Evolutionary conservation across 179 eudicot genomes (phyloP), one percentile per base, ranked within the genome.

Genomic region (Actinidia chinensis): DNA sequence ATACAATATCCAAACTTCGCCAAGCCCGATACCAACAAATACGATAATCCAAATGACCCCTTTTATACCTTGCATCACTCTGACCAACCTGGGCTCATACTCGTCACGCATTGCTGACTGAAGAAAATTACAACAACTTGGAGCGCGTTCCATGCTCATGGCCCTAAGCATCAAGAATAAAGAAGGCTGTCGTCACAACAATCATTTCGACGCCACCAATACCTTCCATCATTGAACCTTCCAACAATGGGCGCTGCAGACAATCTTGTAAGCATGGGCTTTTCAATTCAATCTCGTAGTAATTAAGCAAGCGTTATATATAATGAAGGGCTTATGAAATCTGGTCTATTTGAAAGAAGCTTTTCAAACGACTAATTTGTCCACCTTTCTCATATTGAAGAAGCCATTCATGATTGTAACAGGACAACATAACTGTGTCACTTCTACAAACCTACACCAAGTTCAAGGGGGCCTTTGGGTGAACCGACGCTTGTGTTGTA

Each of bases 101-200:
- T 74, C 5, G 52, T 74, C 18, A 10, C 77, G 3, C 52, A 74
- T 28, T 10, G 4, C 12, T 74, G 67, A 74, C 17, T 2, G 54
- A 60, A 8, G 68, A 36, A n/a, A 74, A 74, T 46, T 74, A 74
- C n/a, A 5, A 10, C 52, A n/a, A 36, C 36, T 5, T 43, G 77
- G 68, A 74, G 77, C 10, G n/a, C 52, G 22, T 40, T 48, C 68
- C 52, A 74, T 74, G 77, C 67, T 74, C 33, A 58, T 56, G 66
- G 68, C 77, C 10, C 77, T 74, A 51, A 74, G 12, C 18, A 60
- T 22, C 46, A 74, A 74, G 20, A 74, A 74, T 14, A 59, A 74
- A 58, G 68, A 56, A 9, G 77, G 77, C 5, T 74, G n/a, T 74
- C n/a, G 18, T 74, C 68, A 43, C 58, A 6, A 52, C 54, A 14